Conservation (phyloP, 192 early-diverging fungal genomes). For the Entrophospora sp. region DNA sequence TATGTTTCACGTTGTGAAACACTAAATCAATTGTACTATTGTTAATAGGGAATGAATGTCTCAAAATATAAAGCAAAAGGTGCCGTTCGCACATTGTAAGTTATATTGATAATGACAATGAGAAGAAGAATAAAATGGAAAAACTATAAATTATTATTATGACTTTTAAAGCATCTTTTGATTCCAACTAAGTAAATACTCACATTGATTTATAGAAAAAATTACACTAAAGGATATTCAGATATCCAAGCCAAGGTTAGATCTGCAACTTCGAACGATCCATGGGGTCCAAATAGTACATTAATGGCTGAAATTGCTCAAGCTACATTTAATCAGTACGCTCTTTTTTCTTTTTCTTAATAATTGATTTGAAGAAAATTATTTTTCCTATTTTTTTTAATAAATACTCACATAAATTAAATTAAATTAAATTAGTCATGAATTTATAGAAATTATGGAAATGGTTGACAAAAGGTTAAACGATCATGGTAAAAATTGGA, state of each 20-base stretch:
- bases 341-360: not conserved
- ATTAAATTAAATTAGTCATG: conserved; percentile 43
- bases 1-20: too few relatives aligned
- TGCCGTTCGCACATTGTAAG: not conserved
- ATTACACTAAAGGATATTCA: conserved; percentile 84
- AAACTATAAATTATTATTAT: not conserved
- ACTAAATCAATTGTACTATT: too few relatives aligned
- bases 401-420: not conserved
- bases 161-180: not conserved
- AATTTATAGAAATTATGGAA: conserved; percentile 95
- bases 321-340: conserved; percentile 79
- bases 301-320: conserved; percentile 83
- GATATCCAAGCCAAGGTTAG: conserved; percentile 90
- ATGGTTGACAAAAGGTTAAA: conserved; percentile 96
- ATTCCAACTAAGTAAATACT: not conserved
- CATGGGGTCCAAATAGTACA: conserved; percentile 62
- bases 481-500: conserved; percentile 96
- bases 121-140: not conserved
- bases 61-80: not conserved
- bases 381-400: too few relatives aligned
- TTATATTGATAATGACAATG: not conserved
- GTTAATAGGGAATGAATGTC: too few relatives aligned
- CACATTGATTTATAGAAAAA: conserved; percentile 49
- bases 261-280: conserved; percentile 71
- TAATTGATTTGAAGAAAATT: too few relatives aligned